phyloP scores from a whole-genome alignment of 106 monocot genomes.

The Apostasia shenzhenica region DNA sequence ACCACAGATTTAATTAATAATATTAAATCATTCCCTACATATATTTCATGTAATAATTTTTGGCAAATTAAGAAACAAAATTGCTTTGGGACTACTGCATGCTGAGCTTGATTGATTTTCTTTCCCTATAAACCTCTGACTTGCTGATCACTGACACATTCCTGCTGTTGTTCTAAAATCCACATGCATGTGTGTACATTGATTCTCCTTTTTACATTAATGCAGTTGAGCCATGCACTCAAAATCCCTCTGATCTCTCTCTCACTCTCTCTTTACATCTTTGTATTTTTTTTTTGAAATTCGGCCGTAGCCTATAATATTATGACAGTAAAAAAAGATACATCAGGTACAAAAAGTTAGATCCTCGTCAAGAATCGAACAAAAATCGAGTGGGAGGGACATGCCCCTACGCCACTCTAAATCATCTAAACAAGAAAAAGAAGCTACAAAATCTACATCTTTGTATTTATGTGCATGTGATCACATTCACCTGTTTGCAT shows the following conservation, averaged over 20 bases:
- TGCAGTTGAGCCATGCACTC: background rate
- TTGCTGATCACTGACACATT: conserved; percentile 15
- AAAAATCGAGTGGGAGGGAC: too few species aligned
- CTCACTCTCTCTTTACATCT: background rate
- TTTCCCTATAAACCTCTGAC: background rate
- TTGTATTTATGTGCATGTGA: background rate
- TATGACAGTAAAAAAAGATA: too few species aligned
- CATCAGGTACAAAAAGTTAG: too few species aligned
- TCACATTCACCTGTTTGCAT: background rate
- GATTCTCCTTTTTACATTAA: background rate
- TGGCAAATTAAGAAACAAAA: background rate
- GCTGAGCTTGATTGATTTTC: background rate
- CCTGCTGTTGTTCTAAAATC: conserved; percentile 6
- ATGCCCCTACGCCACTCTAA: too few species aligned
- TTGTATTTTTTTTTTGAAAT: too few species aligned
- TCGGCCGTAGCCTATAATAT: too few species aligned
- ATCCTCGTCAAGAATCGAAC: too few species aligned
- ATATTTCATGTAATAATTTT: background rate
- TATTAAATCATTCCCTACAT: background rate
- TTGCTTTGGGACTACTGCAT: conserved; percentile 11
- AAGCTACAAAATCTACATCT: too few species aligned
- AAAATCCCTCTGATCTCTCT: background rate
- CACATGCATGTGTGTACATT: conserved; percentile 14
- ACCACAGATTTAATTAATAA: too few species aligned
- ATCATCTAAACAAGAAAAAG: too few species aligned